phyloP scores from a whole-genome alignment of 1,284 basidiomycete genomes.

The Apiotrichum sp. region DNA sequence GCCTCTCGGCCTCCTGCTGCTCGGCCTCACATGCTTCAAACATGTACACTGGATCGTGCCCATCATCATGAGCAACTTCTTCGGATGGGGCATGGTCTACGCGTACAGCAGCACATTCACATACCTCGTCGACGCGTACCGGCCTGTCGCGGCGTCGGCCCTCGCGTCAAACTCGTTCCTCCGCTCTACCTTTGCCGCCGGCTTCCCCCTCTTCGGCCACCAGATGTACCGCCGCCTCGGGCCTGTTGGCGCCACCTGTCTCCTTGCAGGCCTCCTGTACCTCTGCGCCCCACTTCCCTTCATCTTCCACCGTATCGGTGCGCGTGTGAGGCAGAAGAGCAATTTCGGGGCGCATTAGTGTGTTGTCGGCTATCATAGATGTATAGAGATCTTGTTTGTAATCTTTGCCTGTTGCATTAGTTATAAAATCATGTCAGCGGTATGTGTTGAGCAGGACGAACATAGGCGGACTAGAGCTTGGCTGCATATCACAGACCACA shows the following conservation, averaged over 20 bases:
- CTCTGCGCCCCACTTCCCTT: constrained; percentile 65
- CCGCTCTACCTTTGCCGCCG: constrained; percentile 61
- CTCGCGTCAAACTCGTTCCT: constrained; percentile 68
- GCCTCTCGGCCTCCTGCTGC: constrained; percentile 63
- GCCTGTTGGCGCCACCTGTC: constrained; percentile 65
- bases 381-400: no score
- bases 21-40: constrained; percentile 65
- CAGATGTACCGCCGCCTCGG: constrained; percentile 52
- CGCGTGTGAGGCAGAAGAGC: constrained; percentile 23
- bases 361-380: not conserved
- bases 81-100: constrained; percentile 51
- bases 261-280: constrained; percentile 66
- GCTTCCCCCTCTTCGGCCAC: constrained; percentile 56
- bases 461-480: no score
- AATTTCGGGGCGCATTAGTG: constrained; percentile 6
- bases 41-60: constrained; percentile 59
- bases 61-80: constrained; percentile 28
- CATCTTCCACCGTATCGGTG: constrained; percentile 44
- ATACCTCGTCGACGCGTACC: constrained; percentile 54
- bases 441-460: no score
- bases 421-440: no score
- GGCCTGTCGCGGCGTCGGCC: constrained; percentile 68
- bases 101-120: constrained; percentile 66
- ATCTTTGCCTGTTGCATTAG: no score
- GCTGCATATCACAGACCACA: no score